These are phyloP conservation scores for Pythium monospermum DNA, from an alignment of 352 stramenopile species.

Conservation along the genomic window DNA sequence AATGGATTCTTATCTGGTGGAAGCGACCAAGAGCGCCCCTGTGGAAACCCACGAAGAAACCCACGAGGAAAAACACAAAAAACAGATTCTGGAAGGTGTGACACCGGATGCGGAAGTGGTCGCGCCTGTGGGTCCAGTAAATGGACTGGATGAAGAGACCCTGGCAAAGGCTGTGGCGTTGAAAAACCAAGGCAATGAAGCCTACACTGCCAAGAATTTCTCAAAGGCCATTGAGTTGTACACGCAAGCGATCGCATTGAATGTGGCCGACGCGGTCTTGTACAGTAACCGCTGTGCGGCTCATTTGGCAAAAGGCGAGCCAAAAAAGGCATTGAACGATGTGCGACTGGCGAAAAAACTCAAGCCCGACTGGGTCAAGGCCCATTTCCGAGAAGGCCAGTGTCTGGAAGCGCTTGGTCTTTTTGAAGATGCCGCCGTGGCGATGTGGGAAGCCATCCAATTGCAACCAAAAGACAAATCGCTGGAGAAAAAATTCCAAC, in stretches of 20 bases:
- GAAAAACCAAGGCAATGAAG: constrained; percentile 69
- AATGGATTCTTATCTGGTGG: constrained; percentile 50
- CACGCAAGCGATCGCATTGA: constrained; percentile 59
- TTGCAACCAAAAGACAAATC: constrained; percentile 65
- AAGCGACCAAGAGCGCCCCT: constrained; percentile 38
- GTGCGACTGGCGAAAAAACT: constrained; percentile 79
- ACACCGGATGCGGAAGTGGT: constrained; percentile 42
- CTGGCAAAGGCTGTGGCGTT: constrained; percentile 36
- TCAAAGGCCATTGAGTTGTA: constrained; percentile 44
- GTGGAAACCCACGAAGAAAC: constrained; percentile 28
- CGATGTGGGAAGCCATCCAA: constrained; percentile 73
- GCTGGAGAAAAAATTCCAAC: constrained; percentile 80
- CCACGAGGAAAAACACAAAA: constrained; percentile 34
- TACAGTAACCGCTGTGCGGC: constrained; percentile 84
- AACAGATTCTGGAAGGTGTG: constrained; percentile 32
- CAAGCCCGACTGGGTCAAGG: constrained; percentile 78
- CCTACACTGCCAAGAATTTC: constrained; percentile 66
- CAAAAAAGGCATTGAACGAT: constrained; percentile 67
- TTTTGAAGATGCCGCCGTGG: constrained; percentile 68
- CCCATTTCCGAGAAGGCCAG: constrained; percentile 79
- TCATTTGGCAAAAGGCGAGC: constrained; percentile 45
- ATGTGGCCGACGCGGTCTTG: constrained; percentile 47
- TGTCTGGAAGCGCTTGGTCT: constrained; percentile 68
- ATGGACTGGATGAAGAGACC: constrained; percentile 35
- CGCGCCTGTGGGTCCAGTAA: constrained; percentile 33